Evolutionary conservation across 108 stramenopile species (phyloP), one percentile per base, ranked within the genome.

Genomic region (Stephanodiscus triporus): DNA sequence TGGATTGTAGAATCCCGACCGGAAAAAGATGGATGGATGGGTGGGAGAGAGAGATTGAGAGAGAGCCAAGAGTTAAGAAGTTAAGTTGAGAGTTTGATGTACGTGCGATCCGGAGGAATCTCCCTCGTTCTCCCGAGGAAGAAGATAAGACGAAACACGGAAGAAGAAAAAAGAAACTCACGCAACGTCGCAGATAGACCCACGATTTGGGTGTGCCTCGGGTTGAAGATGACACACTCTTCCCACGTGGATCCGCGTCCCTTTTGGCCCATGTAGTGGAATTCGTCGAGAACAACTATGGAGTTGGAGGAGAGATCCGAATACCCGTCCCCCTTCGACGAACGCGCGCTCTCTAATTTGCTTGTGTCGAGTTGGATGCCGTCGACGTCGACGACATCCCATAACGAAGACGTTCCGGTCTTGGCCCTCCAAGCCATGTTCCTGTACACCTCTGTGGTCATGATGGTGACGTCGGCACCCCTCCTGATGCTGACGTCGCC

Each of bases 401-500:
- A 29, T 19, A 59, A 63, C 50, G 55, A 45, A 8, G 60, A 63
- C 10, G 23, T 29, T 14, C 34, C 34, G 13, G 68, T 67, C 29
- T 63, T 82, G 27, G 85, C 85, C 67, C 90, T 78, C 90, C 85
- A 94, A 5, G 87, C 93, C 78, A 94, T 97, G 73, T 98, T 98
- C 17, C 97, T 84, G 72, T 93, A 97, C 6, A 98, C 95, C 76
- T 97, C 97, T 2, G 96, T 97, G 16, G 97, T 97, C 97, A 98
- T 97, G 50, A 98, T 91, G 9, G 84, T 86, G 11, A 98, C 69
- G 42, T 83, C 86, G 2, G 95, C 96, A 4, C 85, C 95, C 4
- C 94, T 66, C 68, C 95, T 88, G 67, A 97, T 93, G 42, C 84
- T 85, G 54, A 91, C 81, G 84, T 98, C 97, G 0, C 97, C 97